phyloP scores from a whole-genome alignment of 192 early-diverging fungal species.

The Umbelopsis ramanniana region DNA sequence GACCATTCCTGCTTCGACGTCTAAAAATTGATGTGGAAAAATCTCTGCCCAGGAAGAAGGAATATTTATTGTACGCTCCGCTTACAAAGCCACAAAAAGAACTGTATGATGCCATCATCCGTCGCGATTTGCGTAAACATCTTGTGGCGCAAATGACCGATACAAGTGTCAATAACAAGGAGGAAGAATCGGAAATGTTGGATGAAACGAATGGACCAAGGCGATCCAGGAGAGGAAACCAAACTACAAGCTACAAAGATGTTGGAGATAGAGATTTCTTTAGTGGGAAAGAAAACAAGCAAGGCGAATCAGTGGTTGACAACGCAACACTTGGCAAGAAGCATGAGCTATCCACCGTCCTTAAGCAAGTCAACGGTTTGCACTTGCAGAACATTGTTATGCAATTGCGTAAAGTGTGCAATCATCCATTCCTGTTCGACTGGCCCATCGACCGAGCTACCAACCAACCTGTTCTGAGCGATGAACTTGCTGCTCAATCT shows the following conservation, averaged over 20 bases:
- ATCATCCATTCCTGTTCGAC: slow-evolving; percentile 86
- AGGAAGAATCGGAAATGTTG: slow-evolving; percentile 19
- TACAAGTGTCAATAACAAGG: slow-evolving; percentile 16
- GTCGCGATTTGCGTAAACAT: slow-evolving; percentile 64
- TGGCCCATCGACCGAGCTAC: slow-evolving; percentile 73
- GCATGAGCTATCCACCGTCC: slow-evolving; percentile 9
- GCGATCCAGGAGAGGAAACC: slow-evolving; percentile 52
- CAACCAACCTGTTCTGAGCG: slow-evolving; percentile 47
- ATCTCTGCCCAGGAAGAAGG: slow-evolving; percentile 87
- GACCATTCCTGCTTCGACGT: slow-evolving; percentile 65
- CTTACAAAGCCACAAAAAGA: slow-evolving; percentile 72
- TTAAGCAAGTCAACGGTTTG: slow-evolving; percentile 65
- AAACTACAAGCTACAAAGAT: slow-evolving; percentile 45
- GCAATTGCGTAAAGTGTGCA: slow-evolving; percentile 91
- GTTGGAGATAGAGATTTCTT: slow-evolving; percentile 33
- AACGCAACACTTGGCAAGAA: slow-evolving; percentile 28
- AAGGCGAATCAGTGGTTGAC: not conserved
- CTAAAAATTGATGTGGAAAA: slow-evolving; percentile 84
- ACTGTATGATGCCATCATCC: slow-evolving; percentile 71
- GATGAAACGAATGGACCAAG: slow-evolving; percentile 48
- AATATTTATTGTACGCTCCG: slow-evolving; percentile 83
- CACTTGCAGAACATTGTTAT: slow-evolving; percentile 87
- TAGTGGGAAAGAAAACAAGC: slow-evolving; percentile 29
- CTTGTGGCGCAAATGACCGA: slow-evolving; percentile 45
- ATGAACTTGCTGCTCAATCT: slow-evolving; percentile 68